These are phyloP conservation scores for Puccinia coronata DNA, from an alignment of 1,284 basidiomycete genomes.

Conservation along the genomic window DNA sequence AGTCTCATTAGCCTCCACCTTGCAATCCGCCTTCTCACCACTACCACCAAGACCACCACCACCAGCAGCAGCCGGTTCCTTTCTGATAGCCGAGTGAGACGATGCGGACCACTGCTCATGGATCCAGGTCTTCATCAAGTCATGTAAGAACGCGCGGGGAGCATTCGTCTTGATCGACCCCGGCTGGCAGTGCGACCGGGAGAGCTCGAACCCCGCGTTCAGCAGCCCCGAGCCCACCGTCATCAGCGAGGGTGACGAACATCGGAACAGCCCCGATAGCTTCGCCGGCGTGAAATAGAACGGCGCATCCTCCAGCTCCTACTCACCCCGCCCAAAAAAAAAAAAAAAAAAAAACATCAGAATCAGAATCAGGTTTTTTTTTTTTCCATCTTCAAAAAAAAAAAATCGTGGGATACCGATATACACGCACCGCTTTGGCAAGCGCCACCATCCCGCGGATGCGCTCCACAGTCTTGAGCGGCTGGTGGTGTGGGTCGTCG, in stretches of 20 bases:
- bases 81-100: no score
- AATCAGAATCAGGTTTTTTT: no score
- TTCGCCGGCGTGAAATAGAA: constrained; percentile 92
- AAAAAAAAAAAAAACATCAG: not conserved
- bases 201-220: constrained; percentile 78
- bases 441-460: constrained; percentile 96
- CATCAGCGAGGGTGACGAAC: constrained; percentile 72
- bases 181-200: constrained; percentile 81
- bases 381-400: no score
- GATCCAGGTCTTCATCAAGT: constrained; percentile 80
- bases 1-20: no score
- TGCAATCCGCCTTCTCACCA: no score
- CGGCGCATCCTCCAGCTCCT: constrained; percentile 73
- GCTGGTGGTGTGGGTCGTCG: constrained; percentile 60
- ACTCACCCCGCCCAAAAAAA: not conserved
- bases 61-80: not conserved
- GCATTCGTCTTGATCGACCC: constrained; percentile 92
- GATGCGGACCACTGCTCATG: constrained; percentile 59
- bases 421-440: constrained; percentile 77
- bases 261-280: constrained; percentile 79
- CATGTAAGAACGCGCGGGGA: constrained; percentile 71
- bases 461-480: constrained; percentile 76
- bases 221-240: constrained; percentile 82
- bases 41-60: not conserved
- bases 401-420: no score